Base-by-base conservation (phyloP, 2,329 filamentous ascomycete species). In the Neofusicoccum parvum region DNA sequence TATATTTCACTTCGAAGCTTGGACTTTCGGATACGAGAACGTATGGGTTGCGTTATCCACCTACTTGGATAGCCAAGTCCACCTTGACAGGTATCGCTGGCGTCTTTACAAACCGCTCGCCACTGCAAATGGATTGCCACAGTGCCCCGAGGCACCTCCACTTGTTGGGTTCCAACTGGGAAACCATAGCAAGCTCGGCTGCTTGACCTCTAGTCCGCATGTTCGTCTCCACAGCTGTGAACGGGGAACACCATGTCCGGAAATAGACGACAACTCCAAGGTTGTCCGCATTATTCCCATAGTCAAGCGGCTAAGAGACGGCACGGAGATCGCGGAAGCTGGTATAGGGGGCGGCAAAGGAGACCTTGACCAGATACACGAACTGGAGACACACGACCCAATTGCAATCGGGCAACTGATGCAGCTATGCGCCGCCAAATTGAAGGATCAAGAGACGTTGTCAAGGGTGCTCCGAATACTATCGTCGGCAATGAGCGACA, bases 21-120 rank as follows among this genome's bases (percentile, higher is more conserved):
- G 94, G 93, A 97, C 94, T 0, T 95, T 95, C 73, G 92, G 91
- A 0, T 97, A 97, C 68, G 94, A 98, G 74, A 91, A 96, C 62
- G 92, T 97, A 0, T 97, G 93, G 93, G 81, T 93, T 66, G 90
- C 92, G 0, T 79, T 98, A 0, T 89, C 92, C 0, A 85, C 88
- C 23, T 86, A 88, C 11, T 80, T 97, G 0, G 79, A 86, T 5
- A 89, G 89, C 0, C 70, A 90, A 82, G 86, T 97, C 1, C 94
- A 97, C 71, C 86, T 97, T 2, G 92, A 96, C 73, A 80, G 86
- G 15, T 97, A 97, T 74, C 92, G 94, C 70, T 82, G 90, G 72
- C 79, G 83, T 0, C 82, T 97, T 0, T 97, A 96, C 72, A 80
- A 80, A 1, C 84, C 94, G 0, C 77, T 83, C 5, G 77, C 78